Percentiles rank a stretch among this genome's conserved stretches.
Conservation (phyloP, 805 yeast species). For the Scheffersomyces stipitis region DNA sequence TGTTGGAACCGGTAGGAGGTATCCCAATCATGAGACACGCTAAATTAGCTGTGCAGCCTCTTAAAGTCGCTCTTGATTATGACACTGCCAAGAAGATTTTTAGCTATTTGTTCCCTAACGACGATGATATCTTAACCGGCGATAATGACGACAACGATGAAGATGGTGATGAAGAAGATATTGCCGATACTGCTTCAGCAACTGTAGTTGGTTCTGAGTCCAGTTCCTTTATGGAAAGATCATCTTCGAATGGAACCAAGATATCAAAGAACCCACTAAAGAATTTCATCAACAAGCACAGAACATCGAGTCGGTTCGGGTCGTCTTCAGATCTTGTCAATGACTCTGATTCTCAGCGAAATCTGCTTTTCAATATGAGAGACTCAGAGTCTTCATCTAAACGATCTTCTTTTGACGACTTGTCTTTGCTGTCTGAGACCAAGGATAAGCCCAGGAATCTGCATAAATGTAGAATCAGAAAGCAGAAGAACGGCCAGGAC, state of each 20-base stretch:
- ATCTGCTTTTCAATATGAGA: too few relatives aligned
- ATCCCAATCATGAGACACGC: constrained; percentile 74
- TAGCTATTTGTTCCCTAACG: constrained; percentile 69
- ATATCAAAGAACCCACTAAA: constrained; percentile 5
- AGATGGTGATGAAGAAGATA: constrained; percentile 6
- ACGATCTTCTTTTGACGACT: neutral
- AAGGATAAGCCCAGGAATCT: neutral
- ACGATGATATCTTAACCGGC: constrained; percentile 19
- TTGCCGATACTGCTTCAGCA: neutral
- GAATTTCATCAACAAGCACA: constrained; percentile 7
- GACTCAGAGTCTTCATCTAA: neutral
- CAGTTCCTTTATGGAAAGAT: too few relatives aligned
- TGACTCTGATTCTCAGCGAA: neutral
- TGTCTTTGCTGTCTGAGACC: neutral
- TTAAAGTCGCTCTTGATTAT: constrained; percentile 73
- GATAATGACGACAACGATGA: constrained; percentile 3
- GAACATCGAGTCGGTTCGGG: constrained; percentile 1
- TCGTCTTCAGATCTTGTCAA: neutral
- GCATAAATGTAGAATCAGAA: constrained; percentile 2
- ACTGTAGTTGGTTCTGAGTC: neutral
- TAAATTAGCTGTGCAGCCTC: constrained; percentile 59
- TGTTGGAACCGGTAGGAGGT: constrained; percentile 87
- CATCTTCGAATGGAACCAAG: neutral
- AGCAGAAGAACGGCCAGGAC: constrained; percentile 9
- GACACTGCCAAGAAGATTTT: constrained; percentile 61